These are phyloP conservation scores for Podospora bellae-mahoneyi DNA, from an alignment of 495 filamentous ascomycete species.

Conservation along the genomic window DNA sequence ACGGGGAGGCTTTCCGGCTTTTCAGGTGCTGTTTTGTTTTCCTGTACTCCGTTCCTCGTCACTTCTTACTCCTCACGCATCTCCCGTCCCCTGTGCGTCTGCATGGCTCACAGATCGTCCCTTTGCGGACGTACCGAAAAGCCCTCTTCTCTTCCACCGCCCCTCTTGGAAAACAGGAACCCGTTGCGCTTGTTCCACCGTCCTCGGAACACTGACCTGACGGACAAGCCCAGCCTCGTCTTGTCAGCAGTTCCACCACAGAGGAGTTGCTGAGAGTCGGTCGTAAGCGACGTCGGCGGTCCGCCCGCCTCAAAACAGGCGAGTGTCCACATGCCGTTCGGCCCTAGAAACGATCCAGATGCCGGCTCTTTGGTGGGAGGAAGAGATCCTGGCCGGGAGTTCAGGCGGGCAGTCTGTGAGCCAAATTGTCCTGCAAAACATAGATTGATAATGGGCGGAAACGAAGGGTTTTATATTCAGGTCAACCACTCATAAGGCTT, in stretches of 20 bases:
- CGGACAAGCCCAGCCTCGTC: not conserved
- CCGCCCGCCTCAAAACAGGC: not conserved
- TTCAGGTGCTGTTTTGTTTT: not conserved
- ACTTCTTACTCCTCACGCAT: not conserved
- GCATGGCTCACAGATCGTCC: no score
- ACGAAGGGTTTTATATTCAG: not conserved
- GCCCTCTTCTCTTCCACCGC: no score
- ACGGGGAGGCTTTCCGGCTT: not conserved
- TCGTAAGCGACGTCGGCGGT: not conserved
- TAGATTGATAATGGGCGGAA: not conserved
- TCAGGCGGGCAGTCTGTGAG: not conserved
- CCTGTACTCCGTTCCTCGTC: not conserved
- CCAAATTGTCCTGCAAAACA: not conserved
- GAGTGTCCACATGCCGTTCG: slow-evolving; percentile 8
- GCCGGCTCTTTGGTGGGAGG: not conserved
- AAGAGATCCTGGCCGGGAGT: not conserved
- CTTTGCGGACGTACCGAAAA: no score
- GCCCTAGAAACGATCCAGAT: slow-evolving; percentile 4
- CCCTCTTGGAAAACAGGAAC: not conserved
- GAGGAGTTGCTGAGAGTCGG: no score
- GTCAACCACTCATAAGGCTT: not conserved
- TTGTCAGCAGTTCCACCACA: not conserved
- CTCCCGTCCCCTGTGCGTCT: not conserved
- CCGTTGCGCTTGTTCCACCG: not conserved
- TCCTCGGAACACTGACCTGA: not conserved